Conservation (phyloP, 192 early-diverging fungal genomes). For the Spizellomyces punctatus region DNA sequence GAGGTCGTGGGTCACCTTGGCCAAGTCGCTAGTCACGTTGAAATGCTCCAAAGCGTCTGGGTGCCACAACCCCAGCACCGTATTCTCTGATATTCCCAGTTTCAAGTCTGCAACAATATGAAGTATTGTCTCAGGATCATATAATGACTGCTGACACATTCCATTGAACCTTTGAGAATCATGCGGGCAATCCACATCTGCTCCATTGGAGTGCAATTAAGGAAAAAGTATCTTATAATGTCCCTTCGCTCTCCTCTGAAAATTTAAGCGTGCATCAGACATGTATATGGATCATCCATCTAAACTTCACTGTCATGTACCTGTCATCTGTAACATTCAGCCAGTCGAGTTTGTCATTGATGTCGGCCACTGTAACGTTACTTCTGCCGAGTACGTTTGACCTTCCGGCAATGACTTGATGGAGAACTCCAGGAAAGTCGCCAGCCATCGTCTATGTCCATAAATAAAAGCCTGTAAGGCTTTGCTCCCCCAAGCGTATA, state of each 20-base stretch:
- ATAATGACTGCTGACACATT: background rate
- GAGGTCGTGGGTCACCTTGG: constrained; percentile 58
- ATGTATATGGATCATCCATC: no score
- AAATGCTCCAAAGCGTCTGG: constrained; percentile 69
- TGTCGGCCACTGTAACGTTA: constrained; percentile 59
- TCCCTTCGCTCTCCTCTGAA: constrained; percentile 43
- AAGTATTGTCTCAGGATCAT: background rate
- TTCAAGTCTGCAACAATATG: constrained; percentile 57
- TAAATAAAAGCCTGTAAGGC: constrained; percentile 1
- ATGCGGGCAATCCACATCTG: constrained; percentile 79
- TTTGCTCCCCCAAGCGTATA: background rate
- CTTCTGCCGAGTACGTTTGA: constrained; percentile 33
- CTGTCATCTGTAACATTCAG: constrained; percentile 40
- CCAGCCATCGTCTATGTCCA: constrained; percentile 52
- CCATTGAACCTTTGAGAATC: constrained; percentile 65
- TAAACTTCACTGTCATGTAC: background rate
- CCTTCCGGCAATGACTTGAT: constrained; percentile 40
- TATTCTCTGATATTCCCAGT: constrained; percentile 72
- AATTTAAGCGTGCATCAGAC: no score
- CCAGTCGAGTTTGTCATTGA: constrained; percentile 58
- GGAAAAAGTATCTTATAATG: constrained; percentile 56
- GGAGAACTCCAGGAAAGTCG: constrained; percentile 65
- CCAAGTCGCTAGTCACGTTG: constrained; percentile 67
- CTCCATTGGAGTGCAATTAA: constrained; percentile 64
- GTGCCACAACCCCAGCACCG: constrained; percentile 68